Conservation (phyloP, 2,329 filamentous ascomycete species). For the Hymenoscyphus scutula region DNA sequence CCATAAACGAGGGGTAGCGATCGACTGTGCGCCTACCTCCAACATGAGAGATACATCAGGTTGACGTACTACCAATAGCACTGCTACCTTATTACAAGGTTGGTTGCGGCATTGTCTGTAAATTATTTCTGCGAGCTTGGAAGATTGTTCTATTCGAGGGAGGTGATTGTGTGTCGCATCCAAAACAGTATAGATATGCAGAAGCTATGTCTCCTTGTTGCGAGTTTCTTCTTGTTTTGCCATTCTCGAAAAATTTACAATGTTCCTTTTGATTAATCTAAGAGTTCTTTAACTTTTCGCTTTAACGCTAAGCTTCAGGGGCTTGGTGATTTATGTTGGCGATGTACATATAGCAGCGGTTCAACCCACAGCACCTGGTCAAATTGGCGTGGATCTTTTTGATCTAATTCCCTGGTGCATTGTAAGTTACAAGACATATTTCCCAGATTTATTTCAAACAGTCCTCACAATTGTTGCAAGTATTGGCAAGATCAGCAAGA, state of each 20-base stretch:
- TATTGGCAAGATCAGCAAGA: constrained; percentile 2
- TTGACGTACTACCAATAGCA: too few species aligned
- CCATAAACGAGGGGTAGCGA: too few species aligned
- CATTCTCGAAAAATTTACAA: neutral
- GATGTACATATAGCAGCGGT: neutral
- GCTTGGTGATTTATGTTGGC: neutral
- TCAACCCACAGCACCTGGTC: constrained; percentile 2
- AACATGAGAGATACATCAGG: too few species aligned
- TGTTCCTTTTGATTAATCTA: neutral
- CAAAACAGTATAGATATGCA: neutral
- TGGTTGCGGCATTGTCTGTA: too few species aligned
- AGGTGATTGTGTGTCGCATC: neutral
- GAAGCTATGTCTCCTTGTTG: neutral
- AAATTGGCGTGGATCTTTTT: neutral
- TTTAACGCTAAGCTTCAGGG: neutral
- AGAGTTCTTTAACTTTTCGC: neutral
- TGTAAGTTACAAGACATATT: neutral
- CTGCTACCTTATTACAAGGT: too few species aligned
- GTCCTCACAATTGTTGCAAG: neutral
- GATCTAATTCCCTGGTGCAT: neutral
- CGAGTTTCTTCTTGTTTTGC: neutral
- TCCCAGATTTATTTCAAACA: too few species aligned
- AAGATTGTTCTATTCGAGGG: too few species aligned
- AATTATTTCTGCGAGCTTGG: too few species aligned
- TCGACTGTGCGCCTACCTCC: too few species aligned